Evolutionary conservation across 2,329 filamentous ascomycete species (phyloP).

Genomic region (Colletotrichum tamarilloi): DNA sequence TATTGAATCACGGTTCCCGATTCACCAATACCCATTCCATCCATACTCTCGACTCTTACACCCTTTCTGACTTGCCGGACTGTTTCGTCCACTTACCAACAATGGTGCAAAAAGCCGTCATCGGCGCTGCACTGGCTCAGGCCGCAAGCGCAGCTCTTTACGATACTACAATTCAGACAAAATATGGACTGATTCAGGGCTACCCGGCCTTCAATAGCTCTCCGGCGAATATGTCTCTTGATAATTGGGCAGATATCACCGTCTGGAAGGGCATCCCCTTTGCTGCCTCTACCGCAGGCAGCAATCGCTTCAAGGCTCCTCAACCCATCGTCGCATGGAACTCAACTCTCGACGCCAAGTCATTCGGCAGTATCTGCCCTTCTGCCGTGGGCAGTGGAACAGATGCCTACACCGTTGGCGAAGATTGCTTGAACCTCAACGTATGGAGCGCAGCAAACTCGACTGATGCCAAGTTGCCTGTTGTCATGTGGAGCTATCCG

Average conservation of each 20-base stretch:
- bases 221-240: conserved; percentile 21
- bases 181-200: conserved; percentile 14
- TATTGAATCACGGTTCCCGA: too few relatives aligned
- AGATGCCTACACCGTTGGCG: conserved; percentile 34
- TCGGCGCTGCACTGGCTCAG: background rate
- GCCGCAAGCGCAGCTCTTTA: background rate
- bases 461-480: conserved; percentile 41
- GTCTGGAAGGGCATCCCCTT: conserved; percentile 6
- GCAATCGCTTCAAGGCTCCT: background rate
- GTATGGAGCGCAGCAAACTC: conserved; percentile 45
- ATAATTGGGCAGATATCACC: conserved; percentile 16
- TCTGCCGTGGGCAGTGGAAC: background rate
- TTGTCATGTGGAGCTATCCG: conserved; percentile 41
- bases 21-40: too few relatives aligned
- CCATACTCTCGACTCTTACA: too few relatives aligned
- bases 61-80: too few relatives aligned
- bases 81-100: background rate
- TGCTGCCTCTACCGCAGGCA: background rate
- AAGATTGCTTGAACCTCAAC: conserved; percentile 48
- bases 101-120: background rate
- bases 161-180: background rate
- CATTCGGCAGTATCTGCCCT: conserved; percentile 22
- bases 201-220: conserved; percentile 2
- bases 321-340: conserved; percentile 36
- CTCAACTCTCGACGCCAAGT: conserved; percentile 35